Base-by-base conservation (phyloP, 1,284 basidiomycete genomes). In the Coriolopsis trogii region DNA sequence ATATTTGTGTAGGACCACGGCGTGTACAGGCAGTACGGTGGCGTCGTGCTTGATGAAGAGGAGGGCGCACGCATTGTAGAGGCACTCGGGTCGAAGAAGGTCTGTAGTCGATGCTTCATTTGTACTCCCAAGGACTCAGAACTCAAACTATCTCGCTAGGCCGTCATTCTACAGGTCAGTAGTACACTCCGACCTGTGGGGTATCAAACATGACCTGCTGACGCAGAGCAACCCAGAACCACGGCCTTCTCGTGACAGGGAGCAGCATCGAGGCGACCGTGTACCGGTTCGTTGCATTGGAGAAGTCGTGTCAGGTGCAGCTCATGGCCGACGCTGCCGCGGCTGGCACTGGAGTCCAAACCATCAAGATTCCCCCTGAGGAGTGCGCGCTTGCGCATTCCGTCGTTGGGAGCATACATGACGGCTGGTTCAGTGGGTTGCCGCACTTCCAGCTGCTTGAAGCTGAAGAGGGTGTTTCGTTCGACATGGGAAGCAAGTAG, bases 61-160 rank as follows among this genome's bases (percentile, higher is more conserved):
- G 85, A 89, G 67, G 81, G 81, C 6, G 60, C 67, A 38, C 73
- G 75, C 41, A 87, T 89, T 49, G 80, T 81, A 13, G 61, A 72
- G 25, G 72, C 77, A 2, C 66, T 86, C 8, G 82, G 82, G 1
- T n/a, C 23, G 12, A 42, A 42, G 29, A 42, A 42, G 41, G 41
- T n/a, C n/a, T n/a, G n/a, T n/a, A n/a, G n/a, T n/a, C n/a, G n/a
- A n/a, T n/a, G n/a, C n/a, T 42, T 6, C 28, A 20, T 30, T 31
- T 16, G 7, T 29, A 8, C 13, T 13, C 4, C n/a, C 16, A 13
- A 5, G 12, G 13, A 29, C 7, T 30, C 13, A 18, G 23, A 9
- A 10, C 40, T 8, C 23, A 13, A 18, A 15, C 6, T 31, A 16
- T 5, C 15, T 30, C 40, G 4, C 12, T 31, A 64, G 62, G 64